Conservation (phyloP, 73 alveolate species). For the Breviolum minutum region DNA sequence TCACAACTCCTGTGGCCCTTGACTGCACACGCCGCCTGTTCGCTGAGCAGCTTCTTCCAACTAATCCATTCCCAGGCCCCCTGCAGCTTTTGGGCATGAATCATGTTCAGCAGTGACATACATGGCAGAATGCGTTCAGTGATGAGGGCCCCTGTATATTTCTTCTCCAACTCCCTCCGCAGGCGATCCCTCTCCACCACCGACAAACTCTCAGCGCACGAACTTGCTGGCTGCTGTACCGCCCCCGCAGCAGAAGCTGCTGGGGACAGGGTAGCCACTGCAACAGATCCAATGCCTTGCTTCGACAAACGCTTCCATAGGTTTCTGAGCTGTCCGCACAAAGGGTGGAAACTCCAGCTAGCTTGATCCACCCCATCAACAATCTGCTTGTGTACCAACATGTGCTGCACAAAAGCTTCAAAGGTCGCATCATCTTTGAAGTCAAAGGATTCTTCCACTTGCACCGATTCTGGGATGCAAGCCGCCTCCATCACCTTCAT, state of each 20-base stretch:
- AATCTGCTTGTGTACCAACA: neutral
- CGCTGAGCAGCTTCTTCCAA: constrained; percentile 1
- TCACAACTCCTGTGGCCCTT: neutral
- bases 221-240: neutral
- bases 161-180: constrained; percentile 4
- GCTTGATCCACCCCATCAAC: neutral
- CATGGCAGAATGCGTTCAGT: neutral
- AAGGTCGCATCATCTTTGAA: neutral
- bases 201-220: neutral
- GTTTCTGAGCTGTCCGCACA: neutral
- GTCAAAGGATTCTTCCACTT: too few relatives aligned
- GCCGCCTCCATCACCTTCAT: too few relatives aligned
- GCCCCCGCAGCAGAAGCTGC: neutral
- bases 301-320: neutral
- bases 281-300: neutral
- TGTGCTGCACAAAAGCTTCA: neutral
- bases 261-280: neutral
- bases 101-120: neutral
- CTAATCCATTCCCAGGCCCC: constrained; percentile 1
- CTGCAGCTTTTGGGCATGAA: neutral
- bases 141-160: neutral
- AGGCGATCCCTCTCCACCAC: constrained; percentile 2
- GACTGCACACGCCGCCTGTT: neutral
- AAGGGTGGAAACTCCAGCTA: neutral
- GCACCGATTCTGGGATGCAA: too few relatives aligned